Conservation (phyloP, 345 rosid genomes). For the Eucalyptus fibrosa region DNA sequence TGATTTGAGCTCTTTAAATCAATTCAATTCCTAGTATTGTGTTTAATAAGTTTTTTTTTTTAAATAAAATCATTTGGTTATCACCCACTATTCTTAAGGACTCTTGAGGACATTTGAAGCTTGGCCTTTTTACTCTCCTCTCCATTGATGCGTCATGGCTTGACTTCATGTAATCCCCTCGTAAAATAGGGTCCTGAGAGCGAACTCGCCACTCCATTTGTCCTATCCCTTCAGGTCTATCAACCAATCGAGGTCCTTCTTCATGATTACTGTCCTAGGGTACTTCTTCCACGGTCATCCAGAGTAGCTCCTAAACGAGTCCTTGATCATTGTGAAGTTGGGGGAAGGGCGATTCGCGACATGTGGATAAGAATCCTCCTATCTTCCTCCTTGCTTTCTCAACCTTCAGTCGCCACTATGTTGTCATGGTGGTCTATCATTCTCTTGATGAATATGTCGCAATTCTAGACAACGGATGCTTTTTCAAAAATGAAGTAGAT, state of each 20-base stretch:
- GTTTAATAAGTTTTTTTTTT: no score
- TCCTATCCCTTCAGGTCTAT: conserved; percentile 55
- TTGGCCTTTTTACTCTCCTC: conserved; percentile 41
- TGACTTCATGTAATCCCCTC: conserved; percentile 45
- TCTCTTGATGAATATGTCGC: conserved; percentile 44
- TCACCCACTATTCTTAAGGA: background rate
- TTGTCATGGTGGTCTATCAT: conserved; percentile 49
- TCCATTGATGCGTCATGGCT: conserved; percentile 28
- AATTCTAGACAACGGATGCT: conserved; percentile 48
- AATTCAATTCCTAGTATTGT: no score
- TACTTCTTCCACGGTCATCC: conserved; percentile 11
- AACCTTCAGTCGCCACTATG: conserved; percentile 52
- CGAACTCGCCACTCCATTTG: conserved; percentile 31
- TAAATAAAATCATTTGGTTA: no score
- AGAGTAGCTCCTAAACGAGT: conserved; percentile 16
- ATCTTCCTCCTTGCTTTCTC: conserved; percentile 26
- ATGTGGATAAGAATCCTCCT: conserved; percentile 46
- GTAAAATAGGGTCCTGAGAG: conserved; percentile 33
- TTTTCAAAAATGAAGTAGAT: conserved; percentile 65
- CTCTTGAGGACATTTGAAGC: conserved; percentile 43
- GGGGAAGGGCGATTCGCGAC: conserved; percentile 33
- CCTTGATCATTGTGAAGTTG: conserved; percentile 19
- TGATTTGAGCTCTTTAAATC: no score
- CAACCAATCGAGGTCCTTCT: conserved; percentile 30
- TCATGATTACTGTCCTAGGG: conserved; percentile 11